A percentile compares a stretch with the other conserved stretches of the same genome.
Evolutionary conservation across 192 early-diverging fungal genomes (phyloP).

Genomic region (Funneliformis mosseae): DNA sequence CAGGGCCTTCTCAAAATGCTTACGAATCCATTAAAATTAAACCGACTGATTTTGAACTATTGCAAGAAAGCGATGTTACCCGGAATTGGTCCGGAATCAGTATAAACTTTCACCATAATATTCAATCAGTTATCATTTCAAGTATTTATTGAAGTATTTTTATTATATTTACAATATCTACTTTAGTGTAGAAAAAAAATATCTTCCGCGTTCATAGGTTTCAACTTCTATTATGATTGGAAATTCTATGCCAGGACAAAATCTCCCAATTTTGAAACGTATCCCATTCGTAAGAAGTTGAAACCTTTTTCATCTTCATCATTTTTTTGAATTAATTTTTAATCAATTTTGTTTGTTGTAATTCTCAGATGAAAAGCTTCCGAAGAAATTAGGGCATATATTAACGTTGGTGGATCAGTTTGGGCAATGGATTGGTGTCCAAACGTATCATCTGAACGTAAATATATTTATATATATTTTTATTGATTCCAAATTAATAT

Average conservation of each 20-base stretch:
- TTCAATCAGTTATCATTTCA: not conserved
- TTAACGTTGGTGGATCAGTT: conserved; percentile 41
- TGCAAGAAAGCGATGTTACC: not conserved
- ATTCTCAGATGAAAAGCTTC: not conserved
- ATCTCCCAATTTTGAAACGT: conserved; percentile 21
- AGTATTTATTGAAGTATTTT: not conserved
- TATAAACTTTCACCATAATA: not conserved
- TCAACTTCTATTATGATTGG: conserved; percentile 11
- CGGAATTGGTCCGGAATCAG: not conserved
- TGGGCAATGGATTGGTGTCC: conserved; percentile 46
- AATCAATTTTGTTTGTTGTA: not conserved
- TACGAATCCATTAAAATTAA: conserved; percentile 26
- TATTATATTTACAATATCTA: not conserved
- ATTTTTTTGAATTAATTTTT: not conserved
- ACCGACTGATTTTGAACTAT: conserved; percentile 15
- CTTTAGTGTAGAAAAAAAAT: not conserved
- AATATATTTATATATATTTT: not conserved
- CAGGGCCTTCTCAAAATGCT: conserved; percentile 20
- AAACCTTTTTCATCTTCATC: not conserved
- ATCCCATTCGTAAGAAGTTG: not conserved
- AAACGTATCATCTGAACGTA: conserved; percentile 24
- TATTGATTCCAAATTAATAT: not conserved
- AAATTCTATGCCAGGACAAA: not conserved
- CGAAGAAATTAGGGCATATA: conserved; percentile 32
- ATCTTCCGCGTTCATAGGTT: conserved; percentile 8